Percentiles rank a stretch among this genome's conserved stretches.
These are phyloP conservation scores for Rhodosporidiobolus odoratus DNA, from an alignment of 768 basidiomycete genomes.

Conservation along the genomic window DNA sequence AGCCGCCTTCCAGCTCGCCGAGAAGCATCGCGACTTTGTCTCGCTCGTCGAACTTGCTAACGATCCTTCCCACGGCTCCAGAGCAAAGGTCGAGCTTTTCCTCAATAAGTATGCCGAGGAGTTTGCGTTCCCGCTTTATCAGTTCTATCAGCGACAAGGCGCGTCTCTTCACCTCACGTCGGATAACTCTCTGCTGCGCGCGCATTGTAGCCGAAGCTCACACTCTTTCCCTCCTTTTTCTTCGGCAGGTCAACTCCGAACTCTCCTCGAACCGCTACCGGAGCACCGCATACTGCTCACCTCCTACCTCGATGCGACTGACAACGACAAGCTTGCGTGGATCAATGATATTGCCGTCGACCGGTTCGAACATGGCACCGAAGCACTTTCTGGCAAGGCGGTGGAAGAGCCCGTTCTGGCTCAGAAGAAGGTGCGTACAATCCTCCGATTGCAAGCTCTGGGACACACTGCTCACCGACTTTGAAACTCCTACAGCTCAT, in stretches of 20 bases:
- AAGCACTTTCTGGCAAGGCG: slow-evolving; percentile 61
- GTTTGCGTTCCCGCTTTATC: slow-evolving; percentile 83
- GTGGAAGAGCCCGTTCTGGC: slow-evolving; percentile 57
- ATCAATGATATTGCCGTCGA: slow-evolving; percentile 72
- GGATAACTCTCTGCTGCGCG: no score
- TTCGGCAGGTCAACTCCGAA: slow-evolving; percentile 55
- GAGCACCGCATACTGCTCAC: background rate
- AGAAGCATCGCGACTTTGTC: slow-evolving; percentile 76
- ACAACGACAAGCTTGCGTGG: slow-evolving; percentile 56
- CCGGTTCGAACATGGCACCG: slow-evolving; percentile 62
- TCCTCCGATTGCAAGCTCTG: background rate
- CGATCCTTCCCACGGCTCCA: slow-evolving; percentile 53
- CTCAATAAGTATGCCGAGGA: slow-evolving; percentile 71
- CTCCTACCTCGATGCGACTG: background rate
- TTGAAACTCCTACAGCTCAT: slow-evolving; percentile 59
- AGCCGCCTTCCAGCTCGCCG: slow-evolving; percentile 75
- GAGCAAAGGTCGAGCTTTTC: slow-evolving; percentile 56
- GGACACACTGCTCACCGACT: no score
- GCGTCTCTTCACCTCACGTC: slow-evolving; percentile 26
- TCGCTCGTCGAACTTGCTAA: slow-evolving; percentile 75
- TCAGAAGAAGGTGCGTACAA: slow-evolving; percentile 65
- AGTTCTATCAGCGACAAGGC: slow-evolving; percentile 69
- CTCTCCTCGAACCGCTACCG: background rate
- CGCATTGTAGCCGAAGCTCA: background rate
- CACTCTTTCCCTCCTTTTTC: no score